Evolutionary conservation across 2,329 filamentous ascomycete species (phyloP).

Genomic region (Phialophora chinensis): DNA sequence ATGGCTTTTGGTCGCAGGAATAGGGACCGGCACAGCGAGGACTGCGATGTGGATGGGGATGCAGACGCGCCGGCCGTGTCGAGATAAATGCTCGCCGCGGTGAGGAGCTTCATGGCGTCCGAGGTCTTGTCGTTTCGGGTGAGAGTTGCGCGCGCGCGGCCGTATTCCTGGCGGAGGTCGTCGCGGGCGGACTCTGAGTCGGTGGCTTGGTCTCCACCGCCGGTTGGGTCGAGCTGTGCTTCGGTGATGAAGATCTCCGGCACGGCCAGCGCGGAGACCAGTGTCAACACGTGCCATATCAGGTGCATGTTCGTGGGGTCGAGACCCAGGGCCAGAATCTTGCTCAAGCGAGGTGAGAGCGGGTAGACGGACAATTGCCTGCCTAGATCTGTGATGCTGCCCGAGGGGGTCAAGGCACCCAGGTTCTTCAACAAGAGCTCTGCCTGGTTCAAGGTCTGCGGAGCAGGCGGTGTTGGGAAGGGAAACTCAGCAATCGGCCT

Average conservation of each 20-base stretch:
- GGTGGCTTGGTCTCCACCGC: slow-evolving; percentile 42
- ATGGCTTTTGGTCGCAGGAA: slow-evolving; percentile 89
- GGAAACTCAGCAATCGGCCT: slow-evolving; percentile 86
- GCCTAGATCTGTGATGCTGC: slow-evolving; percentile 79
- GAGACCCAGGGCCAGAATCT: slow-evolving; percentile 88
- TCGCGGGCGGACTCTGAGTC: slow-evolving; percentile 67
- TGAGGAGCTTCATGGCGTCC: slow-evolving; percentile 88
- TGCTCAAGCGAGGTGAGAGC: slow-evolving; percentile 84
- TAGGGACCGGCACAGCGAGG: slow-evolving; percentile 74
- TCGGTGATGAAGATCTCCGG: slow-evolving; percentile 87
- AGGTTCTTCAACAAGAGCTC: slow-evolving; percentile 87
- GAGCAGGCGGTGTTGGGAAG: slow-evolving; percentile 88
- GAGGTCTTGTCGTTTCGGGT: slow-evolving; percentile 79
- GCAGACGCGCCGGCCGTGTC: slow-evolving; percentile 56
- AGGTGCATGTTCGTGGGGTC: slow-evolving; percentile 68
- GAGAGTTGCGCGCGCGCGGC: slow-evolving; percentile 77
- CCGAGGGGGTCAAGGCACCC: slow-evolving; percentile 72
- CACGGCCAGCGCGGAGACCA: slow-evolving; percentile 87
- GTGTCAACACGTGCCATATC: slow-evolving; percentile 81
- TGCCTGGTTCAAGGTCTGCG: slow-evolving; percentile 75
- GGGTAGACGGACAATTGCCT: slow-evolving; percentile 86
- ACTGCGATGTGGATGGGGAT: not conserved
- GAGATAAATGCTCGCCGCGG: slow-evolving; percentile 80
- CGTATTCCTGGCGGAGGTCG: slow-evolving; percentile 67
- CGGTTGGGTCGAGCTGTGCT: slow-evolving; percentile 71